phyloP scores from a whole-genome alignment of 345 rosid species.

The Barbarea vulgaris region DNA sequence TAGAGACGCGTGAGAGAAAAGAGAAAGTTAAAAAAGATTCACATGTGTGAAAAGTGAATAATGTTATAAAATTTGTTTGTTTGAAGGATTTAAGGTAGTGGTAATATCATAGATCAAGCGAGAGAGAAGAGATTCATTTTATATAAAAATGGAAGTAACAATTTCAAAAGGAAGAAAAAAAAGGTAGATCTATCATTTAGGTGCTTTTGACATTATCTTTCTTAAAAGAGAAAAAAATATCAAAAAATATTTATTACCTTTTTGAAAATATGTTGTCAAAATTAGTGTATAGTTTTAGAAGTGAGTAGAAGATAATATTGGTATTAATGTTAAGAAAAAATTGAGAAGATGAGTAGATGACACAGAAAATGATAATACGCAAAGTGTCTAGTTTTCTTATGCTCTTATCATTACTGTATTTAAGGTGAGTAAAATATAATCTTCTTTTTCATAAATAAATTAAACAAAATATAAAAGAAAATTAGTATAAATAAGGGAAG shows the following conservation, averaged over 20 bases:
- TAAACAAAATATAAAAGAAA: not conserved
- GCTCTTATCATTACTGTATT: slow-evolving; percentile 2
- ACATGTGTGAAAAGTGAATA: slow-evolving; percentile 20
- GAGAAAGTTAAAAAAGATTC: not conserved
- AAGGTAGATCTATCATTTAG: not conserved
- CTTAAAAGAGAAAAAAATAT: not conserved
- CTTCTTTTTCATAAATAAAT: not conserved
- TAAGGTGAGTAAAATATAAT: not conserved
- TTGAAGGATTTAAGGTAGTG: not conserved
- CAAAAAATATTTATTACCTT: not conserved
- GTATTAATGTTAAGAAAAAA: not conserved
- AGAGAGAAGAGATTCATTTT: not conserved
- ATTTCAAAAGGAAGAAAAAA: not conserved
- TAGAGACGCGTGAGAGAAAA: slow-evolving; percentile 15
- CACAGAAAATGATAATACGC: not conserved
- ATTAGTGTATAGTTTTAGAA: not conserved
- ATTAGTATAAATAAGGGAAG: too few species aligned
- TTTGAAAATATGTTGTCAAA: not conserved
- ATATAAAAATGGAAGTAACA: not conserved
- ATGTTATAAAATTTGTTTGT: not conserved
- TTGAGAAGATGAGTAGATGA: slow-evolving; percentile 1
- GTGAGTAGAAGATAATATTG: not conserved
- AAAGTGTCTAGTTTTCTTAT: not conserved
- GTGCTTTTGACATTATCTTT: slow-evolving; percentile 11
- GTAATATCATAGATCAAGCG: not conserved